Base-by-base conservation (phyloP, 192 early-diverging fungal species). In the Chytriomyces sp. region DNA sequence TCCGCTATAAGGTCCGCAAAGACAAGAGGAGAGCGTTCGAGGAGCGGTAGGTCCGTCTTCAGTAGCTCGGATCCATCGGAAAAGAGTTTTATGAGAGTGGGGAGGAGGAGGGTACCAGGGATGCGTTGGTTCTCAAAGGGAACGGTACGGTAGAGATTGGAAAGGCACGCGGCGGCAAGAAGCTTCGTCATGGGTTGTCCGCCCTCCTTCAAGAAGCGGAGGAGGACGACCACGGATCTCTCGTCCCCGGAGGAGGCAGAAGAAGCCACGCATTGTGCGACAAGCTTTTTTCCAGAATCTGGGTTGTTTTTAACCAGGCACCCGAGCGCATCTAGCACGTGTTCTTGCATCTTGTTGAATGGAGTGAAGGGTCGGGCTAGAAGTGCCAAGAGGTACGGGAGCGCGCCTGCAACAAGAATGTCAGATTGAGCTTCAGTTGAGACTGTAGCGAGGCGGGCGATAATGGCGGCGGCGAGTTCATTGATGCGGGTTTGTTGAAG, bases 241-340 rank as follows among this genome's bases (percentile, higher is more conserved):
- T 54, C 57, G 31, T 73, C 59, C 44, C 28, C 57, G 63, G 40
- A 84, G 85, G 82, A 63, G 74, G 80, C 80, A 39, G 75, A 80
- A 17, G 54, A 52, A 10, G 14, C 14, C 14, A 36, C 14, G 14
- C 19, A 10, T 32, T 53, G 26, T 22, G 81, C 59, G 10, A 89
- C 78, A 52, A 93, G 79, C n/a, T 58, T 49, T 41, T 72, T 60
- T 32, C 81, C 86, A 33, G 90, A 64, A 8, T 82, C 82, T 10
- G 78, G 52, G 69, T 91, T 91, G 25, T 84, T 86, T 32, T 88
- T 81, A 64, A 85, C 85, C 32, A 94, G 64, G 5, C 82, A 83
- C 2, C 89, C 83, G n/a, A 94, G 70, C 0, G 91, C 91, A 60
- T 92, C 92, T 54, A 94, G 79, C 4, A 89, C 89, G 4, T 91